A percentile compares a stretch with the other conserved stretches of the same genome.
Conservation (phyloP, 441 rosid genomes). For the Arabidopsis lyrata region DNA sequence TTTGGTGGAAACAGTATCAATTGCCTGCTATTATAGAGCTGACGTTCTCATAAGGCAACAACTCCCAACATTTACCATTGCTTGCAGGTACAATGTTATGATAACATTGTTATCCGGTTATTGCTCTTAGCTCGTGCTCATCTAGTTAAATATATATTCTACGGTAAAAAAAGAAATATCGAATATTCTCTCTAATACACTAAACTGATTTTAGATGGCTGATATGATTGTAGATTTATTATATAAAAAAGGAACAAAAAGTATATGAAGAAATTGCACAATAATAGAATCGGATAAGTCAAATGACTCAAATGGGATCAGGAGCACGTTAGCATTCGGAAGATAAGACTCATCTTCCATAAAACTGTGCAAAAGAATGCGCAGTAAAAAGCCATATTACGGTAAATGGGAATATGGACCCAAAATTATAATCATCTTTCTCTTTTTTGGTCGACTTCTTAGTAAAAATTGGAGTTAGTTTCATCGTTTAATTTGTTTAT, state of each 20-base stretch:
- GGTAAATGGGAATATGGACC: neutral
- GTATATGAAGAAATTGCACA: neutral
- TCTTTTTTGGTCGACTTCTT: neutral
- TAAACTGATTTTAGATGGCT: too few relatives aligned
- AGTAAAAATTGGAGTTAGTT: neutral
- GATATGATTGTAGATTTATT: neutral
- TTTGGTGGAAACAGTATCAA: too few relatives aligned
- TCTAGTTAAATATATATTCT: too few relatives aligned
- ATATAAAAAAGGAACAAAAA: neutral
- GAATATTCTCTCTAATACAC: too few relatives aligned
- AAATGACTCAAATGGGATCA: constrained; percentile 27
- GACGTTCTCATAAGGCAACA: too few relatives aligned
- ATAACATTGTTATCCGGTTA: too few relatives aligned
- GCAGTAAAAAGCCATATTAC: neutral
- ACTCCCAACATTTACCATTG: too few relatives aligned
- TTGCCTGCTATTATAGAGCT: too few relatives aligned
- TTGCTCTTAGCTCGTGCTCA: too few relatives aligned
- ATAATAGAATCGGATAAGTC: constrained; percentile 35
- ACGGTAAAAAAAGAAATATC: too few relatives aligned
- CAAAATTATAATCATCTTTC: neutral
- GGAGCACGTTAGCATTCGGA: constrained; percentile 20
- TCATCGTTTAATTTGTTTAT: neutral
- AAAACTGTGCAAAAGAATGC: neutral
- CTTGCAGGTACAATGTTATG: too few relatives aligned
- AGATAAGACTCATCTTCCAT: constrained; percentile 25